Conservation (phyloP, 2,329 filamentous ascomycete species). For the Ceratocystis smalleyi region DNA sequence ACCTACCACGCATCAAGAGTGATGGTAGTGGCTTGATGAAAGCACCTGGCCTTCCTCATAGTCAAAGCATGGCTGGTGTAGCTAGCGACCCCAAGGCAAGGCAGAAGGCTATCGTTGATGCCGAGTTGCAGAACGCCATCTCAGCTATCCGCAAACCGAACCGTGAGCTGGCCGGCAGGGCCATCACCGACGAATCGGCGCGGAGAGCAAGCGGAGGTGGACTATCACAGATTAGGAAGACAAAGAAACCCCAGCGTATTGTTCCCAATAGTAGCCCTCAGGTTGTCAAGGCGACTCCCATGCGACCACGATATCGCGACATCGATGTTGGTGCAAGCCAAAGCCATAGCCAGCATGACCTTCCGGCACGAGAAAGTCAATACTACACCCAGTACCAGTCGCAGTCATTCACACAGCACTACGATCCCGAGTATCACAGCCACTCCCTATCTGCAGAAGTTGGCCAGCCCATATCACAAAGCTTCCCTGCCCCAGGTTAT, state of each 20-base stretch:
- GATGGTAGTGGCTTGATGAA: slow-evolving; percentile 23
- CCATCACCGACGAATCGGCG: slow-evolving; percentile 52
- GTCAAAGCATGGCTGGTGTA: slow-evolving; percentile 33
- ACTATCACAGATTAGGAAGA: slow-evolving; percentile 33
- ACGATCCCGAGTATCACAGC: slow-evolving; percentile 19
- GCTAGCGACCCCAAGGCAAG: slow-evolving; percentile 41
- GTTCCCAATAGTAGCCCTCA: slow-evolving; percentile 28
- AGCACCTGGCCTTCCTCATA: slow-evolving; percentile 28
- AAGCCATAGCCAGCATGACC: slow-evolving; percentile 1
- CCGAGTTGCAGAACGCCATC: slow-evolving; percentile 60
- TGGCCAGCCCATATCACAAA: neutral
- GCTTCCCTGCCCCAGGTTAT: slow-evolving; percentile 1
- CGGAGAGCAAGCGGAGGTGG: slow-evolving; percentile 34
- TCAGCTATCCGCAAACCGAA: slow-evolving; percentile 61
- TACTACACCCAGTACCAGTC: slow-evolving; percentile 1
- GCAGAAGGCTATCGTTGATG: slow-evolving; percentile 51
- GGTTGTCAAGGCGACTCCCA: slow-evolving; percentile 41
- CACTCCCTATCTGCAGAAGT: slow-evolving; percentile 27
- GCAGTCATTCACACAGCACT: slow-evolving; percentile 6
- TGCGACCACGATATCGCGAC: slow-evolving; percentile 31
- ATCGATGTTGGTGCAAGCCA: neutral
- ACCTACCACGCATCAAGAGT: slow-evolving; percentile 31
- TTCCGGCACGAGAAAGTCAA: neutral
- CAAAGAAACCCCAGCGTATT: slow-evolving; percentile 34
- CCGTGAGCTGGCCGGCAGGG: slow-evolving; percentile 50